Percentiles rank a stretch among this genome's conserved stretches.
phyloP scores from a whole-genome alignment of 768 basidiomycete species.

The Dacryopinax spathularia region DNA sequence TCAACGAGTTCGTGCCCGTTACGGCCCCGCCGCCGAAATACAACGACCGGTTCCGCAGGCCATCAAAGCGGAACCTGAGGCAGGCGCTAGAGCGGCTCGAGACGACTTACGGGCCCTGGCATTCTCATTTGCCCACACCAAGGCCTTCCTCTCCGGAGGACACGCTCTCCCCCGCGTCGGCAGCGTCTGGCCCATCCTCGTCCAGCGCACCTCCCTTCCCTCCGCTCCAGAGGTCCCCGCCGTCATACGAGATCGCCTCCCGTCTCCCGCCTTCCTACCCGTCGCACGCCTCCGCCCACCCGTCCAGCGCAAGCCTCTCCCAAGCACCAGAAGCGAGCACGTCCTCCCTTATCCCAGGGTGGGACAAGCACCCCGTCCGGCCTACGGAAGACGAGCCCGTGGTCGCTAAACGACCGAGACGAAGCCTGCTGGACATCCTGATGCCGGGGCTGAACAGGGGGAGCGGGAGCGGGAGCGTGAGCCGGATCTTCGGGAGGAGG shows the following conservation, averaged over 20 bases:
- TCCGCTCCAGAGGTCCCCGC: not conserved
- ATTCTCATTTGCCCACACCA: not conserved
- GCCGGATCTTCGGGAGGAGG: not conserved
- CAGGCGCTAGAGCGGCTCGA: not conserved
- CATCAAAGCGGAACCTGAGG: not conserved
- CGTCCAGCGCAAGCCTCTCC: too few relatives aligned
- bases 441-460: not conserved
- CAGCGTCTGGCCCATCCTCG: not conserved
- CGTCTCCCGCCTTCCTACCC: not conserved
- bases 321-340: not conserved
- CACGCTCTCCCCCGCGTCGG: not conserved
- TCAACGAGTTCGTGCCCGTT: constrained; percentile 1
- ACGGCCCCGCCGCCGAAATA: not conserved
- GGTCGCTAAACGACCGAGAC: not conserved
- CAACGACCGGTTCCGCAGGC: not conserved
- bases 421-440: not conserved
- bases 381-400: not conserved
- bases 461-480: too few relatives aligned
- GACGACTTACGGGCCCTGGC: not conserved
- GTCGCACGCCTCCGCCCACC: not conserved
- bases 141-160: not conserved
- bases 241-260: not conserved
- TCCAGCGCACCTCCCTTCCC: not conserved
- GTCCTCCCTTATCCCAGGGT: not conserved
- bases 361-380: not conserved